Evolutionary conservation across 1,284 basidiomycete species (phyloP).

Genomic region (Naganishia sp.): DNA sequence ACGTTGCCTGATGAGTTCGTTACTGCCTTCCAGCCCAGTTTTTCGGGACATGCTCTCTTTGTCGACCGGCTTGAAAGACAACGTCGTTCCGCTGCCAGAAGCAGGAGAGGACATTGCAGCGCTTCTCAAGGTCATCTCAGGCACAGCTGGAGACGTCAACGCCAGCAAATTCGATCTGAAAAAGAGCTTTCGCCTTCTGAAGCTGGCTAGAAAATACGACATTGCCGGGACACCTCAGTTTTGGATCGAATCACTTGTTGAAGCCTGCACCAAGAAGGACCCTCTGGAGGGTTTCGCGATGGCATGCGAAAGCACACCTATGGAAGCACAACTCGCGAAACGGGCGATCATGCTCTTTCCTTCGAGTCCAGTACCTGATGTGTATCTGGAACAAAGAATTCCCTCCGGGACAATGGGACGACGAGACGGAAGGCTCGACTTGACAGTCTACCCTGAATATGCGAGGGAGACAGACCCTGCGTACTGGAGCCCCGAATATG

Average conservation of each 20-base stretch:
- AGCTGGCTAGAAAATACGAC: constrained; percentile 1
- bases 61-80: neutral
- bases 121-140: neutral
- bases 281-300: neutral
- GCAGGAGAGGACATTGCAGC: neutral
- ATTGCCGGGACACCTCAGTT: neutral
- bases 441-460: neutral
- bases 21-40: neutral
- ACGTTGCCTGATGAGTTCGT: neutral
- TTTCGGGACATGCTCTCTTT: constrained; percentile 6
- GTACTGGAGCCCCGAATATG: neutral
- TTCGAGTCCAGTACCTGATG: neutral
- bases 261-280: neutral
- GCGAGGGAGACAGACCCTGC: neutral
- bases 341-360: neutral
- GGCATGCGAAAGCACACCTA: neutral
- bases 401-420: neutral
- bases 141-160: neutral
- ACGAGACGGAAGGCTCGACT: no score
- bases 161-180: no score
- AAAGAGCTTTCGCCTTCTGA: neutral
- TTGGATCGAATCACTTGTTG: neutral
- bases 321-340: neutral
- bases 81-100: neutral
- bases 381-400: neutral